These are phyloP conservation scores for Rhynchosporium graminicola DNA, from an alignment of 2,329 filamentous ascomycete species.

Conservation along the genomic window DNA sequence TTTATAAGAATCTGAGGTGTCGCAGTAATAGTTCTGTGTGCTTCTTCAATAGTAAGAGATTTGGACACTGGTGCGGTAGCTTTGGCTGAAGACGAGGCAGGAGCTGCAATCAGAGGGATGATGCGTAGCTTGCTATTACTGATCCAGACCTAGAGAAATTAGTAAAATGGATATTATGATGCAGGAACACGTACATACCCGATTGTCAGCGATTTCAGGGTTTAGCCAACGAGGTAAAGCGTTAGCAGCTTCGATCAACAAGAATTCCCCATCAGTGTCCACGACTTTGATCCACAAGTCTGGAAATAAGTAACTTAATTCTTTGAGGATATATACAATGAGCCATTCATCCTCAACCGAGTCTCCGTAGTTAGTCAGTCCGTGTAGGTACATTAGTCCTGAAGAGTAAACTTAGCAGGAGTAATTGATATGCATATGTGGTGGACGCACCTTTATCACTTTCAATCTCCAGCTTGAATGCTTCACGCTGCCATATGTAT, in stretches of 20 bases:
- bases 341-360: slow-evolving; percentile 98
- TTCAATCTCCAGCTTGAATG: slow-evolving; percentile 64
- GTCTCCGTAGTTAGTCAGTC: slow-evolving; percentile 85
- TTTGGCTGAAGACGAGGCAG: slow-evolving; percentile 41
- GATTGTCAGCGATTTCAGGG: slow-evolving; percentile 83
- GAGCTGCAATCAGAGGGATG: slow-evolving; percentile 56
- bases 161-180: slow-evolving; percentile 19
- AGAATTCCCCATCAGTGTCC: slow-evolving; percentile 92
- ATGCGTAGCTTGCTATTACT: slow-evolving; percentile 74
- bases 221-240: slow-evolving; percentile 87
- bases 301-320: slow-evolving; percentile 72
- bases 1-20: slow-evolving; percentile 63
- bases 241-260: slow-evolving; percentile 90
- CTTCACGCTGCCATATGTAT: slow-evolving; percentile 94
- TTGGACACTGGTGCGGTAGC: slow-evolving; percentile 43
- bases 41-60: slow-evolving; percentile 62
- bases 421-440: slow-evolving; percentile 16
- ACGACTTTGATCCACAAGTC: slow-evolving; percentile 79
- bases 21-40: slow-evolving; percentile 59
- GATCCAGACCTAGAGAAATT: slow-evolving; percentile 69
- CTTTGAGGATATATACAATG: slow-evolving; percentile 83
- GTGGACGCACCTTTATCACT: slow-evolving; percentile 56
- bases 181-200: slow-evolving; percentile 47
- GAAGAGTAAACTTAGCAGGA: slow-evolving; percentile 7
- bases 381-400: slow-evolving; percentile 67